Conservation (phyloP, 257 asterid species). For the Galeopsis tetrahit region DNA sequence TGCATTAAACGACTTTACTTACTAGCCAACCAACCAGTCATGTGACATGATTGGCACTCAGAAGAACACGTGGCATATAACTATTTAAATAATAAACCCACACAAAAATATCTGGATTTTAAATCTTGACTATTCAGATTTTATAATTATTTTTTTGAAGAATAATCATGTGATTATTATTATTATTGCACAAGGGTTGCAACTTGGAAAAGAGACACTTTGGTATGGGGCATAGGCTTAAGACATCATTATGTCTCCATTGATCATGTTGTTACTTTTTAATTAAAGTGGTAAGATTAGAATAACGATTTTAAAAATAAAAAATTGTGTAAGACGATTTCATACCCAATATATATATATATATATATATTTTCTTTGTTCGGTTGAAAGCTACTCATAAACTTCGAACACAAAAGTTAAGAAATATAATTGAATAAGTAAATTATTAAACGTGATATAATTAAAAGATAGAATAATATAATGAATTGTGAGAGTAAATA, state of each 20-base stretch:
- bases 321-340: too few species aligned
- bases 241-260: too few species aligned
- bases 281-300: not conserved
- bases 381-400: too few species aligned
- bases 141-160: not conserved
- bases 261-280: not conserved
- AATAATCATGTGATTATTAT: not conserved
- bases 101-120: not conserved
- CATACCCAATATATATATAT: too few species aligned
- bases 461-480: too few species aligned
- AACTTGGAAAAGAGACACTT: not conserved
- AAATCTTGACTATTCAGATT: not conserved
- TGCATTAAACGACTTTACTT: conserved; percentile 16
- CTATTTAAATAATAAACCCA: not conserved
- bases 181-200: not conserved
- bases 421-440: too few species aligned
- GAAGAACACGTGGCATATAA: conserved; percentile 30
- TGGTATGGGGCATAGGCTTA: not conserved
- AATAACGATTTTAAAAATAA: not conserved
- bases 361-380: too few species aligned
- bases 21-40: conserved; percentile 29
- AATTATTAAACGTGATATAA: too few species aligned
- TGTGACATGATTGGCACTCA: conserved; percentile 28
- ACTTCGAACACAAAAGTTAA: too few species aligned
- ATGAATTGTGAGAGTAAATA: too few species aligned